These are phyloP conservation scores for Beauveria asiatica DNA, from an alignment of 2,329 filamentous ascomycete genomes.

Conservation along the genomic window DNA sequence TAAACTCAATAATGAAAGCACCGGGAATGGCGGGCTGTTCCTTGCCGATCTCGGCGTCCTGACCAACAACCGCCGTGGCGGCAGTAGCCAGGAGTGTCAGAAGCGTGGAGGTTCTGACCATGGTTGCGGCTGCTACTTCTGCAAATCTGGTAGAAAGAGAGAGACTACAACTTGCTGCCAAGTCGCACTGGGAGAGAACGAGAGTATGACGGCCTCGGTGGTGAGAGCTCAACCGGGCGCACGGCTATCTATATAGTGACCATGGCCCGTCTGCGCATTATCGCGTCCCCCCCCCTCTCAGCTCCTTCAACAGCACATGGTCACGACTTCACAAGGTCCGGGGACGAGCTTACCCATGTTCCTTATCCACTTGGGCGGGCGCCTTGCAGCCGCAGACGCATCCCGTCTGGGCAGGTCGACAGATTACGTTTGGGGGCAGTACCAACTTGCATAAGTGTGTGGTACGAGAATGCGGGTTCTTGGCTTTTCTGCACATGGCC, in stretches of 20 bases:
- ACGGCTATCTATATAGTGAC: background rate
- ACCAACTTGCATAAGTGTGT: background rate
- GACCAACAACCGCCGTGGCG: slow-evolving; percentile 17
- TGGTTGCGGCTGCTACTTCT: slow-evolving; percentile 16
- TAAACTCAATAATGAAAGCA: slow-evolving; percentile 46
- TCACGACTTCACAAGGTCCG: background rate
- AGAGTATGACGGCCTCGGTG: background rate
- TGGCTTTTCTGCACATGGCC: background rate
- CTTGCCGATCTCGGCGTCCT: background rate
- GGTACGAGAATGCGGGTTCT: background rate
- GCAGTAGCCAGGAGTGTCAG: slow-evolving; percentile 28
- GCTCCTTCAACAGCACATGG: background rate
- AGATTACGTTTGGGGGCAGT: background rate
- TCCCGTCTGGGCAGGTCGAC: slow-evolving; percentile 9
- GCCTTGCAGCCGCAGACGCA: background rate
- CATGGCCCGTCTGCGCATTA: background rate
- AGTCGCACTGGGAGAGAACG: background rate
- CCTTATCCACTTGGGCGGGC: background rate
- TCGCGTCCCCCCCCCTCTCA: background rate
- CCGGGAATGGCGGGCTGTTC: slow-evolving; percentile 29
- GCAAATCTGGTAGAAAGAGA: background rate
- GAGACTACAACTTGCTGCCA: background rate
- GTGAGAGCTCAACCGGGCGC: background rate
- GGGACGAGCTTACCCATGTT: background rate
- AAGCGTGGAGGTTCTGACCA: slow-evolving; percentile 28